phyloP scores from a whole-genome alignment of 768 basidiomycete species.

The Auriscalpium microsporum region DNA sequence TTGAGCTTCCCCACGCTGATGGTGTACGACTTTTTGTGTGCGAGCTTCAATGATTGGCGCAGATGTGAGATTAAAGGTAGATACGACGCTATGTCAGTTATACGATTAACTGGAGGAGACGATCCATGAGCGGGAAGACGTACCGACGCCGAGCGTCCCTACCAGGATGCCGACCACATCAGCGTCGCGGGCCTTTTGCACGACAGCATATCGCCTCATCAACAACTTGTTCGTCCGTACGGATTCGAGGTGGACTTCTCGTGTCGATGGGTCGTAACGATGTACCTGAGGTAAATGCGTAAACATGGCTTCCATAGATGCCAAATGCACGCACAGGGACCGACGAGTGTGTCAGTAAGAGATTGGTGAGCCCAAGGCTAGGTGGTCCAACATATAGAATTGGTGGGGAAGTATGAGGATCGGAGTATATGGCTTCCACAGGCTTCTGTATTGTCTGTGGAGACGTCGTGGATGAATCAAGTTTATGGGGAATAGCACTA shows the following conservation, averaged over 20 bases:
- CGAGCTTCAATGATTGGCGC: conserved; percentile 54
- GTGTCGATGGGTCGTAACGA: conserved; percentile 59
- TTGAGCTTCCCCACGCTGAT: conserved; percentile 93
- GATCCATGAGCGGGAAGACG: conserved; percentile 16
- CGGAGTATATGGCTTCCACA: neutral
- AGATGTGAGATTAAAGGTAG: conserved; percentile 78
- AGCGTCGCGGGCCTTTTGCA: conserved; percentile 84
- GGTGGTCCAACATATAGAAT: conserved; percentile 67
- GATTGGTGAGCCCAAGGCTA: conserved; percentile 70
- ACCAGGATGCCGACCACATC: conserved; percentile 95
- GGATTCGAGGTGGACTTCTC: conserved; percentile 47
- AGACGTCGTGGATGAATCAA: conserved; percentile 6
- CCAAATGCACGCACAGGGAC: conserved; percentile 38
- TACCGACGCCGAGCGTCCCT: conserved; percentile 86
- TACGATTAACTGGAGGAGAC: neutral
- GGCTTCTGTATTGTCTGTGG: neutral
- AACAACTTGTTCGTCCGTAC: conserved; percentile 68
- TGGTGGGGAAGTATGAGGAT: neutral
- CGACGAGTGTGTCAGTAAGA: conserved; percentile 73
- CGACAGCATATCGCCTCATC: conserved; percentile 80
- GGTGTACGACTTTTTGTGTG: conserved; percentile 88
- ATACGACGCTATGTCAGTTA: conserved; percentile 56
- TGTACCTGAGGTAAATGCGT: conserved; percentile 43
- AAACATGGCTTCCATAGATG: neutral
- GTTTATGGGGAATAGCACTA: conserved; percentile 21